A percentile compares a stretch with the other conserved stretches of the same genome.
Evolutionary conservation across 2,329 filamentous ascomycete species (phyloP).

Genomic region (Lasiodiplodia sp.): DNA sequence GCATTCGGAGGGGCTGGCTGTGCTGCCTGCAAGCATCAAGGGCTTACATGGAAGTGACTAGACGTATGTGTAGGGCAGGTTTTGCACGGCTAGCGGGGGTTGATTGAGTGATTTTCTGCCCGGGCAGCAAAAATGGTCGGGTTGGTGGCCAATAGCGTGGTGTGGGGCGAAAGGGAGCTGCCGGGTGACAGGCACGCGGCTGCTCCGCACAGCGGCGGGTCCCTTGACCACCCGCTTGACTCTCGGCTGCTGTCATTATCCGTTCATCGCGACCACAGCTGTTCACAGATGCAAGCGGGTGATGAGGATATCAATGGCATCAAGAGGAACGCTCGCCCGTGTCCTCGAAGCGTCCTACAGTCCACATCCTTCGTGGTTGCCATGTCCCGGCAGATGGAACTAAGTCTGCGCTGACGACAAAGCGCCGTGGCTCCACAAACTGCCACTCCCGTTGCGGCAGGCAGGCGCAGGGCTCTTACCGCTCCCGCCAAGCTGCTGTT

Average conservation of each 20-base stretch:
- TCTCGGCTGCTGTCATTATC: neutral
- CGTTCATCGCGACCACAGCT: neutral
- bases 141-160: conserved; percentile 2
- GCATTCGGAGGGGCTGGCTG: neutral
- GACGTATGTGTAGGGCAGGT: neutral
- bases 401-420: conserved; percentile 7
- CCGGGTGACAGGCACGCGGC: neutral
- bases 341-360: neutral
- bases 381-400: neutral
- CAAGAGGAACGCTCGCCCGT: neutral
- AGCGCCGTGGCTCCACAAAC: conserved; percentile 14
- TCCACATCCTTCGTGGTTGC: neutral
- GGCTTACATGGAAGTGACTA: neutral
- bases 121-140: conserved; percentile 25
- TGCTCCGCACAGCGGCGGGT: neutral
- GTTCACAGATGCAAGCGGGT: neutral
- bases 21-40: neutral
- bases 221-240: neutral
- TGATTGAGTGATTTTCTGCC: conserved; percentile 22
- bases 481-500: conserved; percentile 4
- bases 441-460: neutral
- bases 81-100: neutral
- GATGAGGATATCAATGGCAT: neutral
- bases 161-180: neutral
- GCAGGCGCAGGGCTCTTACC: neutral